A percentile compares a stretch with the other conserved stretches of the same genome.
Evolutionary conservation across 139 green algal species (phyloP).

Genomic region (Yamagishiella unicocca): DNA sequence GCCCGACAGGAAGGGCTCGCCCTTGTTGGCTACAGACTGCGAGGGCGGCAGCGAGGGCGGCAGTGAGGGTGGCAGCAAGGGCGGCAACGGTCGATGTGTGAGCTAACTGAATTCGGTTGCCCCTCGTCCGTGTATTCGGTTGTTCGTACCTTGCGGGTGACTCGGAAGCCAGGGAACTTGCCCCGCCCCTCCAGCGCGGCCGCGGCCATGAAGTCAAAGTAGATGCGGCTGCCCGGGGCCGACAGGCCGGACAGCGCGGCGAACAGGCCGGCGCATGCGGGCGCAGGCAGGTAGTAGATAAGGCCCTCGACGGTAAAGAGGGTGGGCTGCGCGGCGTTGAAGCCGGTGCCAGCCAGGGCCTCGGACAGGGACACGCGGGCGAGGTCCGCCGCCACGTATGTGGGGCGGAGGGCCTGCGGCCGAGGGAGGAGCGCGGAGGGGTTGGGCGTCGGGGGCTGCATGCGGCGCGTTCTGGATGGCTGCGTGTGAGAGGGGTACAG

Average conservation of each 20-base stretch:
- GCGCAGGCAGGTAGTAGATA: constrained; percentile 76
- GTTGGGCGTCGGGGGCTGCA: background rate
- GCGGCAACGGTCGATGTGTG: too few species aligned
- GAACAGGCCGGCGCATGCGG: constrained; percentile 61
- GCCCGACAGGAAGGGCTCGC: constrained; percentile 66
- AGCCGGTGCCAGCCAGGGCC: constrained; percentile 66
- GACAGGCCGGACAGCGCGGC: constrained; percentile 51
- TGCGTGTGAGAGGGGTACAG: too few species aligned
- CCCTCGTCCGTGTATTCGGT: too few species aligned
- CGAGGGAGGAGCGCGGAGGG: background rate
- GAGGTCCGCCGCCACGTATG: constrained; percentile 77
- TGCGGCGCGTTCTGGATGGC: too few species aligned
- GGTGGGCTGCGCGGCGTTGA: constrained; percentile 62
- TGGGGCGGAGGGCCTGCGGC: constrained; percentile 46
- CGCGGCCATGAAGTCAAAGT: constrained; percentile 78
- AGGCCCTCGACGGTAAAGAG: constrained; percentile 81
- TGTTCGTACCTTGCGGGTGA: constrained; percentile 57
- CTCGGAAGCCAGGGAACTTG: constrained; percentile 58
- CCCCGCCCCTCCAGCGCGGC: constrained; percentile 57
- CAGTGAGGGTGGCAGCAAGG: background rate
- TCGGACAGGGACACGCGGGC: constrained; percentile 54
- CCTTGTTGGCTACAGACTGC: constrained; percentile 69
- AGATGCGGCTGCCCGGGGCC: constrained; percentile 56
- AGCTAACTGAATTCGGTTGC: too few species aligned
- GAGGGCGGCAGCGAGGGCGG: background rate